Base-by-base conservation (phyloP, 768 basidiomycete species). In the Boletales sp. region DNA sequence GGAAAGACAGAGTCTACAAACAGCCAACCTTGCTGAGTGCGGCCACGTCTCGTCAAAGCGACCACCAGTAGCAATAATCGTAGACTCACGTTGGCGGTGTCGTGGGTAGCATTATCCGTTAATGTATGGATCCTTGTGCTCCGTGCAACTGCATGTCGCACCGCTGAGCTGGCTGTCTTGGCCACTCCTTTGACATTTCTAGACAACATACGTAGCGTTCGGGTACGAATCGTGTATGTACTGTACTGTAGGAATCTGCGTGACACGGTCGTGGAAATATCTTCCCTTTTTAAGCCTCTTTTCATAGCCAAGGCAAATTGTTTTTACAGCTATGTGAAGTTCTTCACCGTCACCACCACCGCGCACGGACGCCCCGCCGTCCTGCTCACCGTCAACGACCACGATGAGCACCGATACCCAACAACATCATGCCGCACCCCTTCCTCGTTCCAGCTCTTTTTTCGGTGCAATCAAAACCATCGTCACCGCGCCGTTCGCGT, bases 1-100 rank as follows among this genome's bases (percentile, higher is more conserved):
- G 90, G 90, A 64, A 90, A 90, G 31, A 92, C 78, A 2, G 86
- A 86, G 59, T 89, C 86, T 40, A 90, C 70, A 61, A 83, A 92
- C 24, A 91, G 65, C 77, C 82, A 86, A 2, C 71, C 82, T 47
- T 83, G 74, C 39, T 68, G 61, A n/a, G 61, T 54, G 55, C 59
- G 44, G 17, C 45, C 19, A 49, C 30, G 42, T 53, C 31, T 21
- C 41, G 24, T 58, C 34, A 40, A 40, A 13, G 40, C n/a, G 14
- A 27, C 30, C 7, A 44, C 57, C 48, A 50, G 27, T 56, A 31
- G 48, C 39, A 50, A 51, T 45, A 52, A 51, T 50, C 36, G 12
- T 12, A 41, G 35, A 54, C 62, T 56, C 49, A 62, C 65, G 40
- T 57, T 63, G 38, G 55, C 40, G 12, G 53, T 27, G 46, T 24